Evolutionary conservation across 2,329 filamentous ascomycete genomes (phyloP).

Genomic region (Aspergillus clavatus): DNA sequence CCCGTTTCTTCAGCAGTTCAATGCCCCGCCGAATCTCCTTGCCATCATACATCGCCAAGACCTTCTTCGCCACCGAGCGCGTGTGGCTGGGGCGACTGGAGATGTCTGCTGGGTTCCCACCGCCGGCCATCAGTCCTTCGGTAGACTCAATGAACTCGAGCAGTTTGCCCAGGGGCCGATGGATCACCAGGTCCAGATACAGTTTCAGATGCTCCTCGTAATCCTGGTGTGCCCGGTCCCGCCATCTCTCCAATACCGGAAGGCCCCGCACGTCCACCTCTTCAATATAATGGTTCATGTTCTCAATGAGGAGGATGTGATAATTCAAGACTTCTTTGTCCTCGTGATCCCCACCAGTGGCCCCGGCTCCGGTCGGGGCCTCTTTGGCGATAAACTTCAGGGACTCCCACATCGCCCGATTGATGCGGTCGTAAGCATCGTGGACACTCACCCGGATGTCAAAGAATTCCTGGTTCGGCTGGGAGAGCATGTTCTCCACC

Average conservation of each 20-base stretch:
- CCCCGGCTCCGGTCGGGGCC: slow-evolving; percentile 47
- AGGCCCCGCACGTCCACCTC: slow-evolving; percentile 74
- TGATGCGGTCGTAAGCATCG: slow-evolving; percentile 79
- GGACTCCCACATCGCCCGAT: slow-evolving; percentile 95
- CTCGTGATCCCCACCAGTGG: slow-evolving; percentile 61
- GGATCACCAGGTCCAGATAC: slow-evolving; percentile 83
- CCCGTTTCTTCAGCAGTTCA: slow-evolving; percentile 79
- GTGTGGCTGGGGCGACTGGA: slow-evolving; percentile 78
- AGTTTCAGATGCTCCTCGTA: slow-evolving; percentile 80
- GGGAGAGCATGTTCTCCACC: slow-evolving; percentile 75
- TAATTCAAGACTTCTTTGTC: slow-evolving; percentile 97
- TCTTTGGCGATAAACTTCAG: slow-evolving; percentile 88
- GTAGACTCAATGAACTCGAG: slow-evolving; percentile 89
- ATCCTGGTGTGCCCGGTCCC: slow-evolving; percentile 69
- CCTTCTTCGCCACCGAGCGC: slow-evolving; percentile 77
- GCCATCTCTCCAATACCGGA: slow-evolving; percentile 77
- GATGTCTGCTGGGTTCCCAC: slow-evolving; percentile 56
- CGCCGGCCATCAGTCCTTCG: slow-evolving; percentile 62
- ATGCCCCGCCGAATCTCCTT: slow-evolving; percentile 88
- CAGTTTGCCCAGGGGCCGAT: slow-evolving; percentile 81
- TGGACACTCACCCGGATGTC: slow-evolving; percentile 76
- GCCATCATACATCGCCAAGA: slow-evolving; percentile 71
- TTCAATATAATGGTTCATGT: slow-evolving; percentile 96
- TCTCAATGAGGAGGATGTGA: slow-evolving; percentile 94
- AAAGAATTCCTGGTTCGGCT: slow-evolving; percentile 50